phyloP scores from a whole-genome alignment of 768 basidiomycete species.

The Trametes elegans region DNA sequence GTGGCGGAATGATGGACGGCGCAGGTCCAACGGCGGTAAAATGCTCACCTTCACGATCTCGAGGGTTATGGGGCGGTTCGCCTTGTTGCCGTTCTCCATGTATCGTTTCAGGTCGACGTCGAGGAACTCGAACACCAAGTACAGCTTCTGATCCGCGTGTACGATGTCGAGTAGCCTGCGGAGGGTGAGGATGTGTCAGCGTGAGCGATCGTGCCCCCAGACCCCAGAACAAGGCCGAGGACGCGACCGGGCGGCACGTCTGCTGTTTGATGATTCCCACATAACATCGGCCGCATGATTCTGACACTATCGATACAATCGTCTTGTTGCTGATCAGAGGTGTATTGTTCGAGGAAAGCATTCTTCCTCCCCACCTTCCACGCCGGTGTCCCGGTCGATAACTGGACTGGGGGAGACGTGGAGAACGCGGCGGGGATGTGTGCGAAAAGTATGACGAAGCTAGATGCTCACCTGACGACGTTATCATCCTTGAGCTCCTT shows the following conservation, averaged over 20 bases:
- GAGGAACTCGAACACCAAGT: conserved; percentile 96
- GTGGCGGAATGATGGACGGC: not conserved
- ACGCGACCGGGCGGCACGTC: too few relatives aligned
- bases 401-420: too few relatives aligned
- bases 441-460: not conserved
- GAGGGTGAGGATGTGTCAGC: not conserved
- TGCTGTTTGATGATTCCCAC: too few relatives aligned
- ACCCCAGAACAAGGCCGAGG: too few relatives aligned
- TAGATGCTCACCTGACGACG: conserved; percentile 73
- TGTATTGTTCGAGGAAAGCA: too few relatives aligned
- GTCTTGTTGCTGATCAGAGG: too few relatives aligned
- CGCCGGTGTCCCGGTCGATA: too few relatives aligned
- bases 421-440: not conserved
- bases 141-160: conserved; percentile 95
- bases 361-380: too few relatives aligned
- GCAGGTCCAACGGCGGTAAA: not conserved
- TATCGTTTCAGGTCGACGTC: conserved; percentile 96
- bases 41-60: conserved; percentile 76
- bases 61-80: conserved; percentile 66
- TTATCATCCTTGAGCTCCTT: conserved; percentile 97
- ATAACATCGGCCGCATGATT: too few relatives aligned
- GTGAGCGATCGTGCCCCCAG: not conserved
- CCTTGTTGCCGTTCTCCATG: conserved; percentile 84
- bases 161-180: conserved; percentile 91
- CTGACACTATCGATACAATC: too few relatives aligned